phyloP scores from a whole-genome alignment of 192 early-diverging fungal genomes.

The Gamsiella multidivaricata region DNA sequence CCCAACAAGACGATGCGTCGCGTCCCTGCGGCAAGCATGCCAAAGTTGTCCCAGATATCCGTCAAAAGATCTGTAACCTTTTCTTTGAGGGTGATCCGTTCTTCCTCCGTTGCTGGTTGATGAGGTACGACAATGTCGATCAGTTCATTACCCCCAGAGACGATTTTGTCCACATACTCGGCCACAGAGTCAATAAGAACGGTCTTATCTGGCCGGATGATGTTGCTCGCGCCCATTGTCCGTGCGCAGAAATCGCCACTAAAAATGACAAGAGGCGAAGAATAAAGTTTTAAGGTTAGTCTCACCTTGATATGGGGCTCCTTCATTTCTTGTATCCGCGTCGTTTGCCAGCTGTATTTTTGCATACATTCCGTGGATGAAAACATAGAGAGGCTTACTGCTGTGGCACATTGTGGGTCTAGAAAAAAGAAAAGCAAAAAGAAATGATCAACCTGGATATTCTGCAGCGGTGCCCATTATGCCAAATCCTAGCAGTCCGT shows the following conservation, averaged over 20 bases:
- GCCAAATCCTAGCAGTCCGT: background rate
- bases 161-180: slow-evolving; percentile 47
- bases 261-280: background rate
- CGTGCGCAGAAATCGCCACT: slow-evolving; percentile 38
- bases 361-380: slow-evolving; percentile 57
- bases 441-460: background rate
- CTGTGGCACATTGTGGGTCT: slow-evolving; percentile 32
- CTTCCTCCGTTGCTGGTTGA: slow-evolving; percentile 46
- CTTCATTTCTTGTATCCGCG: no score
- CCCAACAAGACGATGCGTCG: slow-evolving; percentile 47
- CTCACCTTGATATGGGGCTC: no score
- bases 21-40: slow-evolving; percentile 10
- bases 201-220: slow-evolving; percentile 42
- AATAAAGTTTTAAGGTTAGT: no score
- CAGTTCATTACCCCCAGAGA: slow-evolving; percentile 27
- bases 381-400: slow-evolving; percentile 48
- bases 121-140: slow-evolving; percentile 39
- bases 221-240: slow-evolving; percentile 35
- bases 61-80: slow-evolving; percentile 36
- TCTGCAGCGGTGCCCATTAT: background rate
- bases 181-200: slow-evolving; percentile 40
- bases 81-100: slow-evolving; percentile 32
- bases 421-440: background rate
- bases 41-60: slow-evolving; percentile 56
- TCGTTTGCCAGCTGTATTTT: background rate